A percentile compares a stretch with the other conserved stretches of the same genome.
Evolutionary conservation across 108 stramenopile species (phyloP).

Genomic region (Nannochloropsis gaditana): DNA sequence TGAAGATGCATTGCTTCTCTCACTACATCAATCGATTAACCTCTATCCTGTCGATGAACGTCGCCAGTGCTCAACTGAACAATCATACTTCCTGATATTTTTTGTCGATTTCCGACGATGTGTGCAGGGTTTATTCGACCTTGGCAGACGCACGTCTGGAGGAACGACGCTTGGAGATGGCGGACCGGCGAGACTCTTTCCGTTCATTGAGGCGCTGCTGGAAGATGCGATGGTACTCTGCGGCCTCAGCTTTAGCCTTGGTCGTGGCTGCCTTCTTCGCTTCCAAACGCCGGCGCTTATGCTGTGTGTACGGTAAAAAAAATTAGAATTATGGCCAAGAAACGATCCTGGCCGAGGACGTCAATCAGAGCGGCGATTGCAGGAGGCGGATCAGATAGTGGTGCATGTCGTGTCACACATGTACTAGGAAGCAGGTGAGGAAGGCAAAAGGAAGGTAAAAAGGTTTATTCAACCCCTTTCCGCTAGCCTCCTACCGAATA

Average conservation of each 20-base stretch:
- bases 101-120: background rate
- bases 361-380: background rate
- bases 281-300: constrained; percentile 62
- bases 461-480: constrained; percentile 13
- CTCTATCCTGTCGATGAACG: too few relatives aligned
- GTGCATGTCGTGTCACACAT: constrained; percentile 15
- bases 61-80: too few relatives aligned
- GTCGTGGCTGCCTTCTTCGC: background rate
- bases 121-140: constrained; percentile 26
- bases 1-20: too few relatives aligned
- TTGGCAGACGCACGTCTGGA: constrained; percentile 62
- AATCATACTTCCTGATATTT: too few relatives aligned
- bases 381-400: background rate
- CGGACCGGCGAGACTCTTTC: constrained; percentile 85
- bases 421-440: constrained; percentile 4
- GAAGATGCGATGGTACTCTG: constrained; percentile 90
- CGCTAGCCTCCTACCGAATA: background rate
- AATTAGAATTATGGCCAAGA: background rate
- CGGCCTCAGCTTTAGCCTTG: constrained; percentile 57
- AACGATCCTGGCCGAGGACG: background rate
- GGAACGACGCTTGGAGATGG: constrained; percentile 94
- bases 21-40: too few relatives aligned
- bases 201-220: constrained; percentile 87
- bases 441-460: background rate
- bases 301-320: constrained; percentile 28